Evolutionary conservation across 495 filamentous ascomycete genomes (phyloP).

Genomic region (Antarctomyces pellizariae): DNA sequence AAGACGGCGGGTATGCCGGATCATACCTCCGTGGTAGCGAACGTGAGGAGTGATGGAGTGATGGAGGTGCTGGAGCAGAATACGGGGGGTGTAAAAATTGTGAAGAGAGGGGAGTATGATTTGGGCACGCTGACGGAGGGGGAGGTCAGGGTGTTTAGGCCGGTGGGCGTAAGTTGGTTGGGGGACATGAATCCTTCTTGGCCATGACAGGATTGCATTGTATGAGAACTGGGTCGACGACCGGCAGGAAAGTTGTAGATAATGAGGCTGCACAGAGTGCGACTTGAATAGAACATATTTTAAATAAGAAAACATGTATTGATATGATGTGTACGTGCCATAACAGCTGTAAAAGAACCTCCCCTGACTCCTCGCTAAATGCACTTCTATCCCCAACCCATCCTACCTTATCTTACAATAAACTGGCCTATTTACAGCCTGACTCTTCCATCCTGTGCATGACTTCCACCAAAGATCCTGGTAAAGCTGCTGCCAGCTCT

Average conservation of each 20-base stretch:
- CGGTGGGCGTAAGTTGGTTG: slow-evolving; percentile 10
- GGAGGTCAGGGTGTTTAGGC: slow-evolving; percentile 13
- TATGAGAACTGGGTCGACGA: too few relatives aligned
- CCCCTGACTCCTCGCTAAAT: too few relatives aligned
- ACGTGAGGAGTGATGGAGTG: slow-evolving; percentile 11
- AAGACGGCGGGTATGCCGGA: slow-evolving; percentile 14
- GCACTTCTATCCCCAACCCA: slow-evolving; percentile 7
- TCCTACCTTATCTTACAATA: slow-evolving; percentile 5
- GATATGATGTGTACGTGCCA: too few relatives aligned
- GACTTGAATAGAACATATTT: too few relatives aligned
- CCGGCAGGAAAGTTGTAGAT: too few relatives aligned
- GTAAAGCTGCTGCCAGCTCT: slow-evolving; percentile 10
- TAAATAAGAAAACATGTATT: too few relatives aligned
- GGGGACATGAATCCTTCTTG: slow-evolving; percentile 8
- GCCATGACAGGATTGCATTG: too few relatives aligned
- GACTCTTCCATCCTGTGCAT: slow-evolving; percentile 8
- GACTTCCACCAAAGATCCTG: slow-evolving; percentile 12
- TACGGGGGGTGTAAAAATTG: slow-evolving; percentile 12
- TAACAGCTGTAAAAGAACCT: too few relatives aligned
- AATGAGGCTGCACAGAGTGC: too few relatives aligned
- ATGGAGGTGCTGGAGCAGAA: slow-evolving; percentile 18
- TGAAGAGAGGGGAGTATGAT: slow-evolving; percentile 12
- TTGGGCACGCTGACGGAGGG: slow-evolving; percentile 12
- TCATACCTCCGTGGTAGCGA: slow-evolving; percentile 17
- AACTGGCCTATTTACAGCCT: slow-evolving; percentile 6